Evolutionary conservation across 2,329 filamentous ascomycete genomes (phyloP), one percentile per base, ranked within the genome.

Genomic region (Botrytis galanthina): DNA sequence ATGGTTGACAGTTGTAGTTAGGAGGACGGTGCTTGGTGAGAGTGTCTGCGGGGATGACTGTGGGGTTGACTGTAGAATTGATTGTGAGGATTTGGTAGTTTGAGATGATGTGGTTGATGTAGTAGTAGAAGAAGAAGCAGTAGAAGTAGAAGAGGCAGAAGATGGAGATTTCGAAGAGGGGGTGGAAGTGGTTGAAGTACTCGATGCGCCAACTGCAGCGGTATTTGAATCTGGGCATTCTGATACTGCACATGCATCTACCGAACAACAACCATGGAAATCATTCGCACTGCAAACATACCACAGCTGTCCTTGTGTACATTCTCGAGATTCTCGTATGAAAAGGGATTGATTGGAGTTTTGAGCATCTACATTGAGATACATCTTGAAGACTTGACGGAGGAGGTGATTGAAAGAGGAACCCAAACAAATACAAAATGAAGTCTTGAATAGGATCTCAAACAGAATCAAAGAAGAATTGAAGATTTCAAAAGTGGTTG

Each of bases 201-300:
- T 68, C 20, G 48, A 44, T 32, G 63, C 54, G 59, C 39, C 63
- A 32, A 69, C 51, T 51, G 54, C 71, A 61, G 63, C 54, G 14
- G 42, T 73, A 26, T 57, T 61, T 37, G 57, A 29, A 61, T 73
- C 71, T 18, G 71, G 71, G 35, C 71, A 73, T 51, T 32, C n/a
- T 35, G 46, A n/a, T 20, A 69, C 39, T 18, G 51, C n/a, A 61
- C 71, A 73, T 51, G 71, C 71, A 32, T 73, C 32, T 68, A 73
- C 71, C 12, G 71, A 73, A 73, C 71, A 73, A 51, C 71, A 73
- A 20, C 71, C 71, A 12, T 22, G 14, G 39, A 73, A 73, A 57
- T 35, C 2, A 26, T 60, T 73, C 7, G 42, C 63, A 14, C 2
- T 37, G 63, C 71, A 73, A 7, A 69, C 63, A 69, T 69, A 73